These are phyloP conservation scores for Termitomyces sp. DNA, from an alignment of 768 basidiomycete genomes.

Conservation along the genomic window DNA sequence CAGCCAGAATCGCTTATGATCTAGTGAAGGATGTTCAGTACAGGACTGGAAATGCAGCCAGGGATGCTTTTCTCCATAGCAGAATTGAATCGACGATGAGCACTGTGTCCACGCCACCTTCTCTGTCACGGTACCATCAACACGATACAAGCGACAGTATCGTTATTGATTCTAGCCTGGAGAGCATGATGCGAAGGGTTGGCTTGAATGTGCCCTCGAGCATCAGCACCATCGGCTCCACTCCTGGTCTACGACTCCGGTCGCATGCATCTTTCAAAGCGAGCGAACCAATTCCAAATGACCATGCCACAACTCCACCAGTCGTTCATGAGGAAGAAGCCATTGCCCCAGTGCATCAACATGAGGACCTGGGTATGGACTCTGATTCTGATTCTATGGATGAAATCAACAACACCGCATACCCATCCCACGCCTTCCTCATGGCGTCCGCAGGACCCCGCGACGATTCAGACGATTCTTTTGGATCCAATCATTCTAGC, in stretches of 20 bases:
- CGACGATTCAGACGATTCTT: constrained; percentile 44
- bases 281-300: not conserved
- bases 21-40: constrained; percentile 55
- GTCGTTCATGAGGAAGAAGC: constrained; percentile 6
- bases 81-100: constrained; percentile 63
- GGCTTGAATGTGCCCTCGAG: constrained; percentile 42
- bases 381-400: constrained; percentile 64
- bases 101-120: constrained; percentile 69
- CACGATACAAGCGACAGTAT: constrained; percentile 48
- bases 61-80: constrained; percentile 28
- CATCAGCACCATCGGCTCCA: constrained; percentile 19
- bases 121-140: constrained; percentile 61
- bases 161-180: constrained; percentile 56
- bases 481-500: constrained; percentile 52
- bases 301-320: constrained; percentile 5
- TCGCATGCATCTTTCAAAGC: constrained; percentile 20
- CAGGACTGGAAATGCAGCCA: constrained; percentile 29
- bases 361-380: constrained; percentile 38
- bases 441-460: constrained; percentile 45
- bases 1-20: constrained; percentile 63
- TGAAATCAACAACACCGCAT: constrained; percentile 54
- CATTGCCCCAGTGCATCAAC: constrained; percentile 12
- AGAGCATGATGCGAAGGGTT: constrained; percentile 68
- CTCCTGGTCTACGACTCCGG: constrained; percentile 28
- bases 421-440: constrained; percentile 72